Evolutionary conservation across 2,329 filamentous ascomycete species (phyloP).

Genomic region (Orbilia javanica): DNA sequence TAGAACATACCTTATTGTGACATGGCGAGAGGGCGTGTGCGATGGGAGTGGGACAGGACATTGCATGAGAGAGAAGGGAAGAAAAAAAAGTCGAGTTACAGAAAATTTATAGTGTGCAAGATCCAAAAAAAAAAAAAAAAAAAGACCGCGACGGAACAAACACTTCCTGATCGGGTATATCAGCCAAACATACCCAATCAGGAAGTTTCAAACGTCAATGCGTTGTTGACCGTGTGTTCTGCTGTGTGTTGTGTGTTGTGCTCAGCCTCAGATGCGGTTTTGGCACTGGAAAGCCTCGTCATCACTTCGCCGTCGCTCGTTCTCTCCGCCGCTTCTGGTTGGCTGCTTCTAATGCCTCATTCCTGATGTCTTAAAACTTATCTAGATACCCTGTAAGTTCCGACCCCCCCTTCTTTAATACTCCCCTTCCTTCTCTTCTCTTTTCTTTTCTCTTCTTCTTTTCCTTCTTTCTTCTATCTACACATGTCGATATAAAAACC

Average conservation of each 20-base stretch:
- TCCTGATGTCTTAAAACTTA: neutral
- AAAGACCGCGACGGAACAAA: slow-evolving; percentile 23
- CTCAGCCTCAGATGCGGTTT: slow-evolving; percentile 21
- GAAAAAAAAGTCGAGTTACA: slow-evolving; percentile 14
- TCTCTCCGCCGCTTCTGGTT: slow-evolving; percentile 17
- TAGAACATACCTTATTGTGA: slow-evolving; percentile 22
- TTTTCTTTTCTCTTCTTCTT: slow-evolving; percentile 11
- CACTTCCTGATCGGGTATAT: neutral
- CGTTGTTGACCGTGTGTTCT: slow-evolving; percentile 6
- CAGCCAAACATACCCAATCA: neutral
- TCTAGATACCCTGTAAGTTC: slow-evolving; percentile 33
- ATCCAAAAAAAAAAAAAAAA: neutral
- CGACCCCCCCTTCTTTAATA: neutral
- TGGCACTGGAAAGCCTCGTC: slow-evolving; percentile 46
- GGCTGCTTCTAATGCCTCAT: neutral
- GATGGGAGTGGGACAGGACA: too few species aligned
- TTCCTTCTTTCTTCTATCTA: slow-evolving; percentile 6
- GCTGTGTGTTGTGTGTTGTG: neutral
- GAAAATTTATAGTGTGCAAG: slow-evolving; percentile 60
- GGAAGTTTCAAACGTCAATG: slow-evolving; percentile 14
- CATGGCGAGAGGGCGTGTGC: neutral
- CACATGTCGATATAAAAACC: slow-evolving; percentile 2
- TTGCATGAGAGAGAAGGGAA: slow-evolving; percentile 9
- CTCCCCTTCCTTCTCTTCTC: neutral
- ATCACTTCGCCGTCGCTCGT: slow-evolving; percentile 20